A percentile compares a stretch with the other conserved stretches of the same genome.
Evolutionary conservation across 2,329 filamentous ascomycete species (phyloP).

Genomic region (Diplodia scrobiculata): DNA sequence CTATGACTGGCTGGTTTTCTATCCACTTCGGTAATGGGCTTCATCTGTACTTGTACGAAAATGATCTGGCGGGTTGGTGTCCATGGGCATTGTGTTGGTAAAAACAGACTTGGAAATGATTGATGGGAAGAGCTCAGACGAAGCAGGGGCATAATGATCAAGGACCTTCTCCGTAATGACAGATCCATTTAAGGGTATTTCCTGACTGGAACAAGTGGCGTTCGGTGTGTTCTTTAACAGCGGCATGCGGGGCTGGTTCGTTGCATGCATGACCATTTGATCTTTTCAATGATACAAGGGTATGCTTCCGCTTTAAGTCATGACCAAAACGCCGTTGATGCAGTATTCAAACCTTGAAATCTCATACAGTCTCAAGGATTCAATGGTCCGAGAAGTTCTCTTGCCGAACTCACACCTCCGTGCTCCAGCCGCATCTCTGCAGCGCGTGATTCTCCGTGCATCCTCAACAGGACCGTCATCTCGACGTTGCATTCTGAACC

Average conservation of each 20-base stretch:
- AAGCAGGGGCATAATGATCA: slow-evolving; percentile 13
- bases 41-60: slow-evolving; percentile 22
- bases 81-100: slow-evolving; percentile 14
- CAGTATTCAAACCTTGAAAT: not conserved
- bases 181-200: not conserved
- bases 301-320: not conserved
- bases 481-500: not conserved
- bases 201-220: not conserved
- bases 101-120: not conserved
- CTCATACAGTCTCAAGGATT: not conserved
- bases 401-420: not conserved
- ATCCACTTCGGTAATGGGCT: slow-evolving; percentile 16
- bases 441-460: not conserved
- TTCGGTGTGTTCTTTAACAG: not conserved
- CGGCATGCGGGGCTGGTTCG: not conserved
- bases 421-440: not conserved
- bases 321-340: slow-evolving; percentile 16
- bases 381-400: not conserved
- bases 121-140: not conserved
- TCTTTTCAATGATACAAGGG: not conserved
- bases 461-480: not conserved
- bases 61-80: slow-evolving; percentile 3
- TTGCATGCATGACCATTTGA: not conserved
- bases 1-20: slow-evolving; percentile 1
- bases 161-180: slow-evolving; percentile 9